These are phyloP conservation scores for Gossypium longicalyx DNA, from an alignment of 345 rosid genomes.

Conservation along the genomic window DNA sequence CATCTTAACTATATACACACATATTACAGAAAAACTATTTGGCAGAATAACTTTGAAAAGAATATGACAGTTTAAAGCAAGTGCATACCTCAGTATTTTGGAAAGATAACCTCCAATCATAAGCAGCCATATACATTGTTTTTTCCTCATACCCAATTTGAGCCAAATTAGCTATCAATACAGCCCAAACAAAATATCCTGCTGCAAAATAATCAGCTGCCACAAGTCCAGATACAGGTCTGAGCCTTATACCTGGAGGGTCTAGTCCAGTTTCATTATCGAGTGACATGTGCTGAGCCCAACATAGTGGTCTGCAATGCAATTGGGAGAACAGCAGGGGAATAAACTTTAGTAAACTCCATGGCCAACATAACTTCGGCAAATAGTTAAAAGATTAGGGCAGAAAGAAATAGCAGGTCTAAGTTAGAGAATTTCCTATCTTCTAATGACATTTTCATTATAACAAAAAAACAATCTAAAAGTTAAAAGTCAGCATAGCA, in stretches of 20 bases:
- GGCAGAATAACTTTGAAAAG: background rate
- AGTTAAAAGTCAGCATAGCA: background rate
- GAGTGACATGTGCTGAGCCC: constrained; percentile 70
- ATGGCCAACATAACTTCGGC: background rate
- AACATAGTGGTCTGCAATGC: constrained; percentile 61
- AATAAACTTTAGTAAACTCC: constrained; percentile 12
- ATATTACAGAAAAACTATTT: background rate
- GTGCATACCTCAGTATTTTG: constrained; percentile 61
- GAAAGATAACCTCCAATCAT: constrained; percentile 74
- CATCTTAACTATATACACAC: background rate
- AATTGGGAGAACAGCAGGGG: background rate
- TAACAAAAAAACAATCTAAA: background rate
- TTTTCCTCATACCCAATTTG: constrained; percentile 72
- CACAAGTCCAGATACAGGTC: constrained; percentile 70
- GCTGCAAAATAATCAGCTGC: constrained; percentile 84
- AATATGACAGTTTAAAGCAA: constrained; percentile 2
- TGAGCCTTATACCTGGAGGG: constrained; percentile 56
- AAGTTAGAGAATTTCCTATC: background rate
- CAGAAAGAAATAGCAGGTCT: background rate
- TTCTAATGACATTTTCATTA: background rate
- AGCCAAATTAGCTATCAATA: constrained; percentile 69
- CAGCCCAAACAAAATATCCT: constrained; percentile 80
- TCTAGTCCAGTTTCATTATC: constrained; percentile 70
- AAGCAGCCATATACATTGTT: constrained; percentile 75
- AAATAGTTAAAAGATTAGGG: background rate